Base-by-base conservation (phyloP, 2,329 filamentous ascomycete genomes). In the Chalaropsis thielavioides region DNA sequence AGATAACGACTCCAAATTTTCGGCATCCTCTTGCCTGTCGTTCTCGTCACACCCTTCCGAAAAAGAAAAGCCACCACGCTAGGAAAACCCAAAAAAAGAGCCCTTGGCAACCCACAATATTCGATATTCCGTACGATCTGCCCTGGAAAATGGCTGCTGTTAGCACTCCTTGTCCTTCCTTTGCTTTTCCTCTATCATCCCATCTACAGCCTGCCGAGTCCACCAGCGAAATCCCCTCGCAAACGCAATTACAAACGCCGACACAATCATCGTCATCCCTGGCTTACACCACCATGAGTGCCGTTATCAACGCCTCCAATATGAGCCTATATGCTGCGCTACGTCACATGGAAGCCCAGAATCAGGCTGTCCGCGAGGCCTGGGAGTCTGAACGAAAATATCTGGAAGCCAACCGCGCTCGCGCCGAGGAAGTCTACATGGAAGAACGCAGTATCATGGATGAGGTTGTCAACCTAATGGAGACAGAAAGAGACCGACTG, bases 301-400 rank as follows among this genome's bases (percentile, higher is more conserved):
- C 54, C 41, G 41, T 60, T 40, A 61, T 40, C 38, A 61, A 40
- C 65, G 43, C 58, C 46, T 40, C 58, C 58, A 64, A 64, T 40
- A 64, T 58, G 38, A 64, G 41, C 10, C 59, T 67, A 2, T 67
- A 67, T 27, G 58, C 54, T 8, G 64, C 66, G 35, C 73, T 79
- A 35, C 75, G 74, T 46, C 75, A 75, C 3, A 72, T 78, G 13
- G 70, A 75, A 27, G 74, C 76, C 67, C 78, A 79, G 68, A 77
- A 77, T 68, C 69, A 72, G 40, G 69, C 74, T 35, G 77, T 78
- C 49, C 73, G 77, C 27, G 79, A 80, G 66, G 79, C 77, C 22
- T 81, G 80, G 79, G 79, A 80, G 69, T 77, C 78, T 10, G 80
- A 83, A 70, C 77, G 80, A 41, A 78, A 76, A 61, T 77, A 81